phyloP scores from a whole-genome alignment of 2,329 filamentous ascomycete genomes.

The Piedraia hortae region DNA sequence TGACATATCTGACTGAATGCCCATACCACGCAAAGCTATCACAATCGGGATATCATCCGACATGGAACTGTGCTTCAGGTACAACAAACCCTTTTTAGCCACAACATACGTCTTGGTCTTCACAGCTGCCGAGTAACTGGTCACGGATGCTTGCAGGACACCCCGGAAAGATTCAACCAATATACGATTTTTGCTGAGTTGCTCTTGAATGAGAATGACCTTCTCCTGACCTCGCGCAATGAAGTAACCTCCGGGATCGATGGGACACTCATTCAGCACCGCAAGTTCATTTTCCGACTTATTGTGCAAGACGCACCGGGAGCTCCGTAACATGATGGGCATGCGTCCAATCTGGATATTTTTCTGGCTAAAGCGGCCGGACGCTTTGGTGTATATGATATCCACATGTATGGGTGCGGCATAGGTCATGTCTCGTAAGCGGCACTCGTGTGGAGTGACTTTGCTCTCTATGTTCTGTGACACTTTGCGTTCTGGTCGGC shows the following conservation, averaged over 20 bases:
- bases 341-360: conserved; percentile 62
- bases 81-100: conserved; percentile 75
- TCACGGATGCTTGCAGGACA: conserved; percentile 83
- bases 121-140: conserved; percentile 86
- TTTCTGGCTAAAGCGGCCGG: conserved; percentile 43
- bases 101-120: conserved; percentile 96
- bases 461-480: too few relatives aligned
- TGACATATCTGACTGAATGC: conserved; percentile 80
- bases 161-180: conserved; percentile 94
- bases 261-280: conserved; percentile 72
- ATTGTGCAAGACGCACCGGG: conserved; percentile 62
- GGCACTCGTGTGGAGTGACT: conserved; percentile 85
- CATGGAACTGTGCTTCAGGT: conserved; percentile 75
- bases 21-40: conserved; percentile 75
- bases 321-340: conserved; percentile 91
- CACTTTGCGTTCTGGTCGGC: conserved; percentile 46
- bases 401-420: conserved; percentile 83
- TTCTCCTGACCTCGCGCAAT: conserved; percentile 95
- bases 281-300: conserved; percentile 78
- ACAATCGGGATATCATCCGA: conserved; percentile 88
- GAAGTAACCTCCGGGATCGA: conserved; percentile 93
- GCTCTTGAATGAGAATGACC: conserved; percentile 93
- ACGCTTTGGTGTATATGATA: conserved; percentile 66
- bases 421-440: conserved; percentile 92
- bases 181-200: conserved; percentile 95